Conservation (phyloP, 73 alveolate species). For the Paramecium sexaurelia region DNA sequence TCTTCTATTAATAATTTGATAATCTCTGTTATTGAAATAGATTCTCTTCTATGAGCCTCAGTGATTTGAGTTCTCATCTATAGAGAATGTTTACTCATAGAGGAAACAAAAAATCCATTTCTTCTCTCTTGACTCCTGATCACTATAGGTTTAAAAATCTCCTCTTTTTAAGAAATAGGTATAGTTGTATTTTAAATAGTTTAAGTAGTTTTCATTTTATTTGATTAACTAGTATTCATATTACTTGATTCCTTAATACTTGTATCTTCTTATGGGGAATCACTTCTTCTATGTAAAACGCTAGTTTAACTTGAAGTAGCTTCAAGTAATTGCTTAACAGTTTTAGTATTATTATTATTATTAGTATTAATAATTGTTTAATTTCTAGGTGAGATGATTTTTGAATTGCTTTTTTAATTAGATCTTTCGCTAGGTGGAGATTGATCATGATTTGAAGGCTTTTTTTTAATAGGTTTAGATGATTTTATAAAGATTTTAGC, state of each 20-base stretch:
- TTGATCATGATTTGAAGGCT: neutral
- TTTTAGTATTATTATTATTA: neutral
- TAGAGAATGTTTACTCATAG: conserved; percentile 9
- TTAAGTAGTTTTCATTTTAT: neutral
- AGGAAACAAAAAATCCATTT: neutral
- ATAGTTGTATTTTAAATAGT: neutral
- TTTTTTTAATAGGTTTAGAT: neutral
- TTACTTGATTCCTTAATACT: neutral
- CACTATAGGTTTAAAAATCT: neutral
- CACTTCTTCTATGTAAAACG: neutral
- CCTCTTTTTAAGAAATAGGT: neutral
- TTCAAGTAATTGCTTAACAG: neutral
- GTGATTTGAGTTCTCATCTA: neutral
- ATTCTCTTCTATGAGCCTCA: neutral
- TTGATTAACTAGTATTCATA: neutral
- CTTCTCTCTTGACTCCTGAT: neutral
- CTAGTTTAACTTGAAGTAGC: neutral
- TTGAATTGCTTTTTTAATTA: neutral
- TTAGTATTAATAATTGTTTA: neutral
- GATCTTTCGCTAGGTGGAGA: conserved; percentile 15
- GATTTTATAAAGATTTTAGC: neutral
- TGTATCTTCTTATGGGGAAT: neutral
- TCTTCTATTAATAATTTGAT: neutral
- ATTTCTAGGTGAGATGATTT: neutral
- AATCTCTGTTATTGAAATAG: neutral